Evolutionary conservation across 2,329 filamentous ascomycete genomes (phyloP), one percentile per base, ranked within the genome.

Genomic region (Pseudopyricularia cyperi): DNA sequence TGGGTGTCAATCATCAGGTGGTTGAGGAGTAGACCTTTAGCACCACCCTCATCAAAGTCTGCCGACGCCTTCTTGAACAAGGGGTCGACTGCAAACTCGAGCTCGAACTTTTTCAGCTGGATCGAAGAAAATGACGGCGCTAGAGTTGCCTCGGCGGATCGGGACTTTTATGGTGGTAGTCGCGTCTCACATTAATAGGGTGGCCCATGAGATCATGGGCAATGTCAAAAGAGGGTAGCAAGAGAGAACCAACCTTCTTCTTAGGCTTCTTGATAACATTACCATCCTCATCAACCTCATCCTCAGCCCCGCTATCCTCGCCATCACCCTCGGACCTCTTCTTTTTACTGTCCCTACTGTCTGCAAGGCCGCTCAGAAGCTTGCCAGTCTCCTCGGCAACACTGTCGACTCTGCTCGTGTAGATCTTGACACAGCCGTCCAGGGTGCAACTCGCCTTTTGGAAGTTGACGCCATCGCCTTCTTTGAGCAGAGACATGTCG

Each of bases 51-150:
- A 63, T 98, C 93, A 58, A 98, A 98, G 70, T 98, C 93, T 44
- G 93, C 93, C 6, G 91, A 95, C 1, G 91, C 91, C 64, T 98
- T 98, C 64, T 98, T 98, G 77, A 98, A 98, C n/a, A 98, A 71
- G 2, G 93, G 93, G 63, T 98, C 93, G 5, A 98, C 91, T 0
- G 90, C 83, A 58, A 98, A 96, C 62, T 98, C 93, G 46, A 97
- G 77, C 60, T 98, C 93, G 62, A 98, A 90, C 68, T 97, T 98
- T 69, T 98, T 98, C 60, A 97, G 75, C 64, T 95, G 89, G 52
- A 98, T 66, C 17, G 90, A 83, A 42, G 85, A 80, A 66, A 97
- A 97, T 0, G 88, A 93, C 0, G 87, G 83, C 3, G 87, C 93
- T 6, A 98, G 74, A 0, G 93, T 98, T n/a, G 88, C 85, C 69